Evolutionary conservation across 306 rosid genomes (phyloP), one percentile per base, ranked within the genome.

Genomic region (Cicer judaicum): DNA sequence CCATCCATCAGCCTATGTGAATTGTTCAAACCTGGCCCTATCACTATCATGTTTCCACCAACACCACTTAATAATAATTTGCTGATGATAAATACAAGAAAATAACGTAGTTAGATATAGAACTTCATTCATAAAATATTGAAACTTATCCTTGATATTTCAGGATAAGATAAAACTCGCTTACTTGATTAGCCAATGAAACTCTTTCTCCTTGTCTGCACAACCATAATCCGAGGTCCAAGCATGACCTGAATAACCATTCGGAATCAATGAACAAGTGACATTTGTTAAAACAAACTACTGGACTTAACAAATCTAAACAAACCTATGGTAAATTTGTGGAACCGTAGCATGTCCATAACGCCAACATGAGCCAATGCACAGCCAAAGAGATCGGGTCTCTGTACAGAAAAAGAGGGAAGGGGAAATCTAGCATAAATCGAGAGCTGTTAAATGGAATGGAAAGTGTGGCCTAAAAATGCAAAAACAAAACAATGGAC

Each of bases 331-430:
- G 97, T 94, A 64, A 94, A 94, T 84, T 94, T 92, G 79, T 92
- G 96, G 88, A 93, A 93, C 65, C 93, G 89, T 76, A 93, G 91
- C 97, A 93, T 91, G 82, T 93, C 98, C 98, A 93, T 93, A 19
- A 93, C 98, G 50, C 98, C 97, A 82, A 94, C 97, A 85, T 91
- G 98, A 83, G 98, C 97, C 73, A 93, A 79, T 18, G 96, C 98
- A 7, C 98, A 93, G 38, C 96, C 97, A 78, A 86, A 94, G 73
- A 94, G 94, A 80, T 92, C 95, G 5, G 99, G 97, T 79, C 95
- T 90, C 99, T 94, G 92, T 72, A 57, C 41, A 66, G 16, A 56
- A 13, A 76, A 11, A 63, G 36, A 41, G 64, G 49, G n/a, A 49
- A 55, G 7, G 18, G 40, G 8, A 18, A 55, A 68, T 67, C 14